These are phyloP conservation scores for Mariannaea elegans DNA, from an alignment of 2,329 filamentous ascomycete genomes.

Conservation along the genomic window DNA sequence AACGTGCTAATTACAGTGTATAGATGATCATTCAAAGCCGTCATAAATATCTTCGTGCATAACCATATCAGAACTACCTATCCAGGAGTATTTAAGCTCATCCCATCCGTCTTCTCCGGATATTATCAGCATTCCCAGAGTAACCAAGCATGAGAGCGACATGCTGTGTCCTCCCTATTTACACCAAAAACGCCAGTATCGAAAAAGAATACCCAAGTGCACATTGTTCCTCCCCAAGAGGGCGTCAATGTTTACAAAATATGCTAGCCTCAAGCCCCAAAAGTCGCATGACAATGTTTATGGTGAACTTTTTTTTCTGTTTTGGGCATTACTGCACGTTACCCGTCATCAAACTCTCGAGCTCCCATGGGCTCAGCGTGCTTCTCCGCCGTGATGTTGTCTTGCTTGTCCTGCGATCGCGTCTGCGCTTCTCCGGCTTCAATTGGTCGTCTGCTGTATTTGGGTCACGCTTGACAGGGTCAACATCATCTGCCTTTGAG, in stretches of 20 bases:
- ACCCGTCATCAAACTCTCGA: constrained; percentile 70
- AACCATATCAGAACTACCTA: constrained; percentile 8
- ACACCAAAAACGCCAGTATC: constrained; percentile 11
- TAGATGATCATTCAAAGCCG: constrained; percentile 5
- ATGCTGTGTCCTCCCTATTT: constrained; percentile 2
- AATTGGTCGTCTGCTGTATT: constrained; percentile 30
- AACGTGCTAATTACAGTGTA: constrained; percentile 1
- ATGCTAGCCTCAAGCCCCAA: not conserved
- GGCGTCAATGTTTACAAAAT: not conserved
- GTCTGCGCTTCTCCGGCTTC: constrained; percentile 55
- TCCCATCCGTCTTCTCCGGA: not conserved
- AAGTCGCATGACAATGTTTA: not conserved
- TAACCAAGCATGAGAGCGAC: not conserved
- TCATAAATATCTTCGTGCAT: constrained; percentile 14
- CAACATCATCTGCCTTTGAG: constrained; percentile 38
- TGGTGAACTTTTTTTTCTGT: no score
- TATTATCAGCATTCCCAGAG: constrained; percentile 5
- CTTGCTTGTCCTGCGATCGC: constrained; percentile 63
- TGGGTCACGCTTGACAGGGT: constrained; percentile 48
- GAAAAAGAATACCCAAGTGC: not conserved
- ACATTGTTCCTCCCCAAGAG: not conserved
- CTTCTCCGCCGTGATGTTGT: constrained; percentile 72
- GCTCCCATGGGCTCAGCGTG: constrained; percentile 78
- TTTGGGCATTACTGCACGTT: constrained; percentile 50
- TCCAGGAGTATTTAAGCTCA: not conserved